These are phyloP conservation scores for Hysterangium stoloniferum DNA, from an alignment of 768 basidiomycete genomes.

Conservation along the genomic window DNA sequence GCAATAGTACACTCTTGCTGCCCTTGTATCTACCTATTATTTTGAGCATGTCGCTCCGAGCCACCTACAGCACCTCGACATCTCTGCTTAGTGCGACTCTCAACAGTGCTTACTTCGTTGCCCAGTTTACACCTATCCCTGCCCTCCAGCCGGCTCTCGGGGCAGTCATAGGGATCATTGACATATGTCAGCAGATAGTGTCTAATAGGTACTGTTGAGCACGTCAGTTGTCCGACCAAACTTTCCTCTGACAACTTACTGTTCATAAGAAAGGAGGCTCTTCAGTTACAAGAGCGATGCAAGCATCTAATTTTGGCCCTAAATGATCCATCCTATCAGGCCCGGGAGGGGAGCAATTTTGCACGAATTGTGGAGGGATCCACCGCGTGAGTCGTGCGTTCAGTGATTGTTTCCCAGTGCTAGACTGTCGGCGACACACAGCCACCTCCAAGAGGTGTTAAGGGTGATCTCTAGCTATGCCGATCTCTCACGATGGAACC, in stretches of 20 bases:
- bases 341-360: slow-evolving; percentile 9
- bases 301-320: slow-evolving; percentile 34
- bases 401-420: not conserved
- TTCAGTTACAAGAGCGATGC: slow-evolving; percentile 40
- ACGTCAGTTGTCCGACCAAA: not conserved
- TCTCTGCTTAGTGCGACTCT: too few relatives aligned
- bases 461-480: slow-evolving; percentile 39
- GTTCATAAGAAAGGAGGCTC: slow-evolving; percentile 33
- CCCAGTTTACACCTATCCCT: slow-evolving; percentile 42
- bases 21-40: too few relatives aligned
- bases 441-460: slow-evolving; percentile 30
- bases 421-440: slow-evolving; percentile 9
- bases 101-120: slow-evolving; percentile 34
- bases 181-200: slow-evolving; percentile 39
- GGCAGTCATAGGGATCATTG: slow-evolving; percentile 34
- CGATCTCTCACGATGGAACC: slow-evolving; percentile 29
- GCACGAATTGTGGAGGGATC: not conserved
- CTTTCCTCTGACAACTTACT: not conserved
- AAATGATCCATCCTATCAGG: slow-evolving; percentile 24
- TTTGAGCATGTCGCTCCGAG: too few relatives aligned
- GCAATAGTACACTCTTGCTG: too few relatives aligned
- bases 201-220: slow-evolving; percentile 36
- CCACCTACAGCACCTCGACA: too few relatives aligned
- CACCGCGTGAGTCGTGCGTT: slow-evolving; percentile 23
- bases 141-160: slow-evolving; percentile 37